Conservation (phyloP, 1,284 basidiomycete genomes). For the Naganishia albida region DNA sequence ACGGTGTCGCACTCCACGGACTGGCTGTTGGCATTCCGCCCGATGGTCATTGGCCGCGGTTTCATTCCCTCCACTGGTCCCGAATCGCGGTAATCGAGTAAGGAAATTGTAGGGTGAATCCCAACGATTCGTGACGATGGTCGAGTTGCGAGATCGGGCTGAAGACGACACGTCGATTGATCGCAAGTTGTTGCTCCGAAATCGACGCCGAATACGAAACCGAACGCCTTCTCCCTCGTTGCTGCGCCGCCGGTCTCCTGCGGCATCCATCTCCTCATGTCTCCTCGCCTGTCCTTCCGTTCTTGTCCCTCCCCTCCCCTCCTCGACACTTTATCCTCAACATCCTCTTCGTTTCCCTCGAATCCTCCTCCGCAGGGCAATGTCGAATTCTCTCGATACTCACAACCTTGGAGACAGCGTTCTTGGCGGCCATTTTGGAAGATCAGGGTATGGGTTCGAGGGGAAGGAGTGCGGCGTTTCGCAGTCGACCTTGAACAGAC, state of each 20-base stretch:
- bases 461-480: not conserved
- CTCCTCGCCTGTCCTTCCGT: not conserved
- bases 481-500: not conserved
- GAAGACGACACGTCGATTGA: too few relatives aligned
- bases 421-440: conserved; percentile 73
- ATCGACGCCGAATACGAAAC: too few relatives aligned
- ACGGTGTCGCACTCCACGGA: too few relatives aligned
- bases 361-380: not conserved
- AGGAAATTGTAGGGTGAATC: too few relatives aligned
- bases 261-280: not conserved
- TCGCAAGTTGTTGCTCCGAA: too few relatives aligned
- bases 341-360: not conserved
- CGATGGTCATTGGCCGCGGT: too few relatives aligned
- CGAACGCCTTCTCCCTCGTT: too few relatives aligned
- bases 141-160: too few relatives aligned
- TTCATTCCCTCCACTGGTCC: too few relatives aligned
- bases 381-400: conserved; percentile 41
- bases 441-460: not conserved
- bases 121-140: too few relatives aligned
- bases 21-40: too few relatives aligned
- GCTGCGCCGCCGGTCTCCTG: not conserved
- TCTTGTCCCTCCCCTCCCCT: not conserved
- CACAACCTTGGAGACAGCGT: conserved; percentile 72
- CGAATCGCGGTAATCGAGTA: too few relatives aligned
- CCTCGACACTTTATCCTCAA: not conserved